A percentile compares a stretch with the other conserved stretches of the same genome.
phyloP scores from a whole-genome alignment of 2,329 filamentous ascomycete species.

The Macrophomina phaseolina region DNA sequence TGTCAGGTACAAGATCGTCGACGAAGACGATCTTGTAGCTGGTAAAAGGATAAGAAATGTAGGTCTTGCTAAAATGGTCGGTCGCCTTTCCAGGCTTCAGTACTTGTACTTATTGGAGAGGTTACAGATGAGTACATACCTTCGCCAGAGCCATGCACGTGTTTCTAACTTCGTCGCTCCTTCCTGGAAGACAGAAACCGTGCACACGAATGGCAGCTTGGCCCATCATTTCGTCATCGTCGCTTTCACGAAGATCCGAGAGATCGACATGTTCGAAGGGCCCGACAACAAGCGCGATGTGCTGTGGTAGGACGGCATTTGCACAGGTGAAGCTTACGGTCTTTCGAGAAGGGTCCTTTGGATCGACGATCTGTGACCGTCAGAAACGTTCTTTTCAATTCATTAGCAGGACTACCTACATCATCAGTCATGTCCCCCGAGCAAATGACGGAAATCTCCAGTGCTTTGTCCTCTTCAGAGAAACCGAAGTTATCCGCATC shows the following conservation, averaged over 20 bases:
- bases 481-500: slow-evolving; percentile 52
- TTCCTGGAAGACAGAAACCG: slow-evolving; percentile 87
- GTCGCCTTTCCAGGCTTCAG: slow-evolving; percentile 61
- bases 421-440: slow-evolving; percentile 90
- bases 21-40: slow-evolving; percentile 95
- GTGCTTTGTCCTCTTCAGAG: slow-evolving; percentile 78
- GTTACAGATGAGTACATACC: slow-evolving; percentile 39
- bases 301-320: slow-evolving; percentile 67
- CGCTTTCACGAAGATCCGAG: slow-evolving; percentile 84
- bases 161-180: slow-evolving; percentile 81
- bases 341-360: slow-evolving; percentile 79
- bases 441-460: slow-evolving; percentile 90
- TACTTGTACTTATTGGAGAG: slow-evolving; percentile 30
- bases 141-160: slow-evolving; percentile 80
- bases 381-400: slow-evolving; percentile 27
- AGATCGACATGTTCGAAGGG: slow-evolving; percentile 95
- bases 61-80: slow-evolving; percentile 89
- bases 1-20: slow-evolving; percentile 81
- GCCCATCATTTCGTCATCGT: slow-evolving; percentile 89
- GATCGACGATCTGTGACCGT: slow-evolving; percentile 64
- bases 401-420: slow-evolving; percentile 39
- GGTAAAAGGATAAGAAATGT: slow-evolving; percentile 87
- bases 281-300: slow-evolving; percentile 91
- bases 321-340: slow-evolving; percentile 80
- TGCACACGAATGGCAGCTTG: slow-evolving; percentile 87